A percentile compares a stretch with the other conserved stretches of the same genome.
phyloP scores from a whole-genome alignment of 495 filamentous ascomycete genomes.

The Xylaria bambusicola region DNA sequence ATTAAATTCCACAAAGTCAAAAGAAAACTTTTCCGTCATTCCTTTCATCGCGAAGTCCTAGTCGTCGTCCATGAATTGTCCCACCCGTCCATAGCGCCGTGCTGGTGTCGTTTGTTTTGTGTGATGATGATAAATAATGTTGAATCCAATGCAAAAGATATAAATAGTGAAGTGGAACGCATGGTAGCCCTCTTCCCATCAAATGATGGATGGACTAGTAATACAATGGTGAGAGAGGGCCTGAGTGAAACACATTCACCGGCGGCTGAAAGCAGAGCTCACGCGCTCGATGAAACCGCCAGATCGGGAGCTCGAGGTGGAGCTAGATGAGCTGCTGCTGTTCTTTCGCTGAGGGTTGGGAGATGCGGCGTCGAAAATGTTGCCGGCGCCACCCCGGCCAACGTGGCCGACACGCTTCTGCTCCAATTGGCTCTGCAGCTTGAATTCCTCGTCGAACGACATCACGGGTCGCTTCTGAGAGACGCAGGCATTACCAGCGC shows the following conservation, averaged over 20 bases:
- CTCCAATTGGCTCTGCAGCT: conserved; percentile 61
- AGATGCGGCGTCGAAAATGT: conserved; percentile 52
- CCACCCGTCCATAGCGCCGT: conserved; percentile 26
- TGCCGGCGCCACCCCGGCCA: conserved; percentile 87
- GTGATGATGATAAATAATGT: conserved; percentile 1
- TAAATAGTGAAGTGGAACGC: neutral
- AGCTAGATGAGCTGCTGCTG: conserved; percentile 35
- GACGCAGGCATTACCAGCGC: conserved; percentile 82
- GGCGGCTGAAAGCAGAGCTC: conserved; percentile 23
- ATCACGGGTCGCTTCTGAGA: conserved; percentile 68
- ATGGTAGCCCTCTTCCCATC: neutral
- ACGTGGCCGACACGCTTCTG: conserved; percentile 64
- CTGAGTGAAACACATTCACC: neutral
- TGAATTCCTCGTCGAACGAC: conserved; percentile 90
- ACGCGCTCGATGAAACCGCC: conserved; percentile 31
- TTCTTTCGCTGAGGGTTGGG: conserved; percentile 28
- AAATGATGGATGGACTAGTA: too few species aligned
- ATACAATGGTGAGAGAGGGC: neutral
- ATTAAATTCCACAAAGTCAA: neutral
- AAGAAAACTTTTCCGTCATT: neutral
- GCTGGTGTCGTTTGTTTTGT: conserved; percentile 10
- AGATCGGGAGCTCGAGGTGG: conserved; percentile 29
- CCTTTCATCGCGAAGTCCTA: too few species aligned
- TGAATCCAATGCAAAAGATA: neutral
- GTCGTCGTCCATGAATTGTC: neutral